Evolutionary conservation across 23 red algal species (phyloP).

Genomic region (Gracilaria vermiculophylla): DNA sequence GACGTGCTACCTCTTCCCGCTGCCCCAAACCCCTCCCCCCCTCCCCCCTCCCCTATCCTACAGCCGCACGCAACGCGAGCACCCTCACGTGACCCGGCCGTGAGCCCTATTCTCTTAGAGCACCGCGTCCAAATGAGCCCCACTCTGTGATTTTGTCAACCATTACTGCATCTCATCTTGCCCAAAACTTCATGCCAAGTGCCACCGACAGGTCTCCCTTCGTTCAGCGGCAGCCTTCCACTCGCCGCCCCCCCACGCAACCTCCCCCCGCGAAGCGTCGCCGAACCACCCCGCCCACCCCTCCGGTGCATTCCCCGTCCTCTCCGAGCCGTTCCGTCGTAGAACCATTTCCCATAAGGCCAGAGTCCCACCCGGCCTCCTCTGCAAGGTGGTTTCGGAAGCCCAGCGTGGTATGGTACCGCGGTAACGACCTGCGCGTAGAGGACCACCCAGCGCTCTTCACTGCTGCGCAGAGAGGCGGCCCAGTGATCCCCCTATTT

Average conservation of each 20-base stretch:
- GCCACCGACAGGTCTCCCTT: neutral
- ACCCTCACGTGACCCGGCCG: neutral
- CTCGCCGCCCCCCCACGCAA: neutral
- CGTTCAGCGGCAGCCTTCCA: neutral
- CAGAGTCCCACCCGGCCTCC: neutral
- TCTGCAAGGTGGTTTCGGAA: slow-evolving; percentile 65
- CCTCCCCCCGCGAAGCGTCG: slow-evolving; percentile 43
- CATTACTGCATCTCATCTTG: neutral
- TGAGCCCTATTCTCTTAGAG: neutral
- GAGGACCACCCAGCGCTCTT: slow-evolving; percentile 94
- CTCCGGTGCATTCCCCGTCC: neutral
- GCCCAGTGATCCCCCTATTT: slow-evolving; percentile 82
- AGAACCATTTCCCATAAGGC: neutral
- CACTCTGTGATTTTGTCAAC: neutral
- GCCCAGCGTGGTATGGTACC: slow-evolving; percentile 87
- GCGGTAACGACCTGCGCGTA: slow-evolving; percentile 92
- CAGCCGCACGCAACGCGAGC: neutral
- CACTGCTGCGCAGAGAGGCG: slow-evolving; percentile 84
- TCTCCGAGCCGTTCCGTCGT: neutral
- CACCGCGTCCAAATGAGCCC: neutral
- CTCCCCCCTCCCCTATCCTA: neutral
- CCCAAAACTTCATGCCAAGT: neutral
- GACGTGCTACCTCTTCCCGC: too few relatives aligned
- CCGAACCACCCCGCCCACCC: neutral
- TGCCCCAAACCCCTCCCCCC: too few relatives aligned